Evolutionary conservation across 257 asterid genomes (phyloP), one percentile per base, ranked within the genome.

Genomic region (Solanum gracilifrons): DNA sequence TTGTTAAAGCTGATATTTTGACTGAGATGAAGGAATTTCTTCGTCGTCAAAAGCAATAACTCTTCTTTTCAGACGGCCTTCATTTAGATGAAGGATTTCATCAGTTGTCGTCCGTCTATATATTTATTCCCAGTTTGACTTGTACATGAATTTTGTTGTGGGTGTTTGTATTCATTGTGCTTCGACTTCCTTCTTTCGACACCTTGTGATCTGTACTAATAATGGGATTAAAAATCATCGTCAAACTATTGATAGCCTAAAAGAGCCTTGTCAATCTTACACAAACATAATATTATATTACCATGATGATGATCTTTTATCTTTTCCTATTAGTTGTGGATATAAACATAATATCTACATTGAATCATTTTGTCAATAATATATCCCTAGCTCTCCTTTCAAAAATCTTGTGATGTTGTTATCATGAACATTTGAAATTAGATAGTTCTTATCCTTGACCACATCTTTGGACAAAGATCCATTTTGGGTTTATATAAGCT

Each of bases 11-110:
- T 18, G 98, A 97, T 89, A 93, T 91, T 85, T 95, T 92, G 75
- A 33, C 93, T 6, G 92, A 93, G 89, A 93, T 95, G 98, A 97
- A 94, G 92, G 98, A 95, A 71, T 95, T 94, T 89, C 95, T 97
- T 80, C 95, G 98, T 36, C 87, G 89, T 76, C 96, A 92, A 76
- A 95, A 92, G 93, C 94, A 93, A 82, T 96, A 93, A 90, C 83
- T 27, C 29, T 9, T 80, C 41, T 82, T 82, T 79, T 27, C 25
- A 8, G 25, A 43, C n/a, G 13, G 66, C 10, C 85, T 82, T 48
- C 69, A 48, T 31, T 55, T 46, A 16, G 10, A 80, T 80, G 85
- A 29, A 29, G 27, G 41, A 25, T 80, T 48, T 48, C 66, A 23
- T 76, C 83, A 23, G 33, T 74, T 39, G 58, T 76, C 32, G 23